Base-by-base conservation (phyloP, 805 yeast species). In the Grigorovia yakushimaensis region DNA sequence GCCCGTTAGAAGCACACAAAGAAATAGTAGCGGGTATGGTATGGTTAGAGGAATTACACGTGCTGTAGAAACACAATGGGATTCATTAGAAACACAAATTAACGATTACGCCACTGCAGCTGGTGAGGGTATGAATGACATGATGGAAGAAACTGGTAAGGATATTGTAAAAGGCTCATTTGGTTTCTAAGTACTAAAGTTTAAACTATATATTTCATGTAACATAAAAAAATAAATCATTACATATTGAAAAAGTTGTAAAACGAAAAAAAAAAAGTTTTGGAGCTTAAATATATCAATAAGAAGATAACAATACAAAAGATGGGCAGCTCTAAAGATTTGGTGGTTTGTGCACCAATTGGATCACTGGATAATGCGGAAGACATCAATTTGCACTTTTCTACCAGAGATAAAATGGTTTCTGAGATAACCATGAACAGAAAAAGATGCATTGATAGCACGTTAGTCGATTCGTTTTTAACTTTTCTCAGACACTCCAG, bases 41-140 rank as follows among this genome's bases (percentile, higher is more conserved):
- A 66, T 75, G 15, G 51, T 71, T 38, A 66, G 62, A 45, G 56
- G 59, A n/a, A 50, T 70, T 2, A 47, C 65, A 57, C 71, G 77
- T 54, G 66, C 71, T 3, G 51, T 81, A 30, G 79, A 78, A 49
- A 68, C 70, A 33, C 79, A 81, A 0, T 60, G 77, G 47, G 82
- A 79, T 42, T 54, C 67, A 2, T 58, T 78, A 17, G 85, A 79
- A 54, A 81, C 76, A 47, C 65, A 73, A 9, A 60, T 79, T 44
- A 76, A 78, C 57, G 79, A 77, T 20, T 79, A 78, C 52, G 84
- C 85, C 5, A 73, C 70, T 39, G 70, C 65, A 27, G 65, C 79
- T 27, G 73, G 77, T 48, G 81, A 79, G 52, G 63, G 74, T n/a
- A 67, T 80, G 69, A 73, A 68, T 49, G 82, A 77, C 13, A 61